phyloP scores from a whole-genome alignment of 2,329 filamentous ascomycete genomes.

The Colletotrichum chrysophilum region DNA sequence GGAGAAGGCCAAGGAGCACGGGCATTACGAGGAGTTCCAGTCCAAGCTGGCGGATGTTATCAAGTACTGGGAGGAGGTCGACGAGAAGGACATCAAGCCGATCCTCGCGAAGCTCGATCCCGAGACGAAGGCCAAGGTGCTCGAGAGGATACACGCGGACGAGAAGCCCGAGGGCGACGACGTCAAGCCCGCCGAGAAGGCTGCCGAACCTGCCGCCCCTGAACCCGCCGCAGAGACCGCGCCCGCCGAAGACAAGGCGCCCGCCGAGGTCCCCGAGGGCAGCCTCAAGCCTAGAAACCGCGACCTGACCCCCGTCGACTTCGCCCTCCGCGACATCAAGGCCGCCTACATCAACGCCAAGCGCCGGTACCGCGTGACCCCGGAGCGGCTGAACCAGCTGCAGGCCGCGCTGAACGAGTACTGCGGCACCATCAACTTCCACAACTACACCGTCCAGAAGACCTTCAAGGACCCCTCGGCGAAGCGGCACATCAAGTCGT shows the following conservation, averaged over 20 bases:
- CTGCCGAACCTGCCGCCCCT: constrained; percentile 17
- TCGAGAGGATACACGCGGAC: constrained; percentile 61
- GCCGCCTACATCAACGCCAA: constrained; percentile 83
- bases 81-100: constrained; percentile 80
- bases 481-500: constrained; percentile 91
- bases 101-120: constrained; percentile 68
- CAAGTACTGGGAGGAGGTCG: constrained; percentile 82
- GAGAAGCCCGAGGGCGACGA: constrained; percentile 22
- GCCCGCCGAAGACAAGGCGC: constrained; percentile 17
- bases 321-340: constrained; percentile 76
- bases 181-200: constrained; percentile 27
- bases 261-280: constrained; percentile 20
- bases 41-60: constrained; percentile 77
- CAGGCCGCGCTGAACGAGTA: constrained; percentile 79
- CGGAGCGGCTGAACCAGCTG: constrained; percentile 73
- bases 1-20: constrained; percentile 76
- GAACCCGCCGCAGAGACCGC: not conserved
- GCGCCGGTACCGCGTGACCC: constrained; percentile 80
- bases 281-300: constrained; percentile 45
- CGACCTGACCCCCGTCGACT: constrained; percentile 59
- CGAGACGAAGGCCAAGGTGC: constrained; percentile 65
- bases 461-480: constrained; percentile 79
- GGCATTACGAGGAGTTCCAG: constrained; percentile 71
- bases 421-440: constrained; percentile 86
- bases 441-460: constrained; percentile 98